Conservation (phyloP, 306 rosid genomes). For the Trifolium pratense region DNA sequence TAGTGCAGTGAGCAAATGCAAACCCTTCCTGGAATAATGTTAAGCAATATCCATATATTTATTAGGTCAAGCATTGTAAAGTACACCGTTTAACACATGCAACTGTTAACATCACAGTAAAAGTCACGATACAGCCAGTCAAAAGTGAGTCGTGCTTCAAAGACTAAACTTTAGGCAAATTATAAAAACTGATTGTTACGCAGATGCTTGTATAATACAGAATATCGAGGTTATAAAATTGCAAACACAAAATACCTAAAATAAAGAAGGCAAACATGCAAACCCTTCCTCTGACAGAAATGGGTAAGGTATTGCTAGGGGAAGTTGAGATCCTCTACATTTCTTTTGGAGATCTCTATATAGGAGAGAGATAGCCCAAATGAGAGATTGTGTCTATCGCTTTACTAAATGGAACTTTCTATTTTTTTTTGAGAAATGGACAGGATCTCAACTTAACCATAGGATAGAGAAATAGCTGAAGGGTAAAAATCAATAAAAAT, state of each 20-base stretch:
- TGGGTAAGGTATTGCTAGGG: slow-evolving; percentile 6
- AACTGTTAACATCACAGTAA: neutral
- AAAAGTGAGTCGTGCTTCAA: neutral
- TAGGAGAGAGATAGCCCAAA: neutral
- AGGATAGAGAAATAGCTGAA: slow-evolving; percentile 16
- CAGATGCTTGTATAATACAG: slow-evolving; percentile 24
- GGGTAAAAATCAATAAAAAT: slow-evolving; percentile 18
- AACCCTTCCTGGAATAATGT: slow-evolving; percentile 89
- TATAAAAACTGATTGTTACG: slow-evolving; percentile 7
- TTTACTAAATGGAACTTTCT: neutral
- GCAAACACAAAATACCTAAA: too few species aligned
- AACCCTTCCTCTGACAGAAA: slow-evolving; percentile 14
- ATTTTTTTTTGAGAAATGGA: neutral
- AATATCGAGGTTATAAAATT: slow-evolving; percentile 4
- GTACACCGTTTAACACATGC: slow-evolving; percentile 9
- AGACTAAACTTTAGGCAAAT: slow-evolving; percentile 22
- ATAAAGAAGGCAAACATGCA: too few species aligned
- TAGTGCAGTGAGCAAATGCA: slow-evolving; percentile 99
- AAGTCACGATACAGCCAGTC: slow-evolving; percentile 10
- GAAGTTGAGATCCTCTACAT: neutral
- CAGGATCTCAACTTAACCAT: neutral
- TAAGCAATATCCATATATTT: slow-evolving; percentile 42
- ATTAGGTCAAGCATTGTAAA: slow-evolving; percentile 30
- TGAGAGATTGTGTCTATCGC: neutral
- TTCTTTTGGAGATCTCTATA: neutral